These are phyloP conservation scores for Albifimbria verrucaria DNA, from an alignment of 2,329 filamentous ascomycete genomes.

Conservation along the genomic window DNA sequence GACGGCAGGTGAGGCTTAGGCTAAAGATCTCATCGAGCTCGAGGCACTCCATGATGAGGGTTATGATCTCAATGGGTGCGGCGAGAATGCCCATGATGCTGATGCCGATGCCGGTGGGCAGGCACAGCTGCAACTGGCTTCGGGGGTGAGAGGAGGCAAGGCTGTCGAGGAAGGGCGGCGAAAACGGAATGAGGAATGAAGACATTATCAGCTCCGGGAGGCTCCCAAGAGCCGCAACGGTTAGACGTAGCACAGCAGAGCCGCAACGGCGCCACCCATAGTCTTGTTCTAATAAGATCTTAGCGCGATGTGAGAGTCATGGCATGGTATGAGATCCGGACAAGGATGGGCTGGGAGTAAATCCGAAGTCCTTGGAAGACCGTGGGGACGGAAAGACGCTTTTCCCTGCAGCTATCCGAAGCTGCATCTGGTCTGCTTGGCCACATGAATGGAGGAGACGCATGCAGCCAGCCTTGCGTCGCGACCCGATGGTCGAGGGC, in stretches of 20 bases:
- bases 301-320: background rate
- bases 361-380: background rate
- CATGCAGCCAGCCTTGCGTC: no score
- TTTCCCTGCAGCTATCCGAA: no score
- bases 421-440: no score
- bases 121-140: background rate
- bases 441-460: no score
- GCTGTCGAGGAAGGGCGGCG: background rate
- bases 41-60: slow-evolving; percentile 52
- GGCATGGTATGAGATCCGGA: background rate
- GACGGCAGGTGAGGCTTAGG: slow-evolving; percentile 49
- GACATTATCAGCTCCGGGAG: background rate
- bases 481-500: no score
- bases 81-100: slow-evolving; percentile 35
- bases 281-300: background rate
- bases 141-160: background rate
- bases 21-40: slow-evolving; percentile 56
- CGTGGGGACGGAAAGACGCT: no score
- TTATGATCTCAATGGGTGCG: slow-evolving; percentile 64
- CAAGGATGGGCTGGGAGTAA: no score
- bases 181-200: background rate
- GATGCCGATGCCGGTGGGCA: background rate
- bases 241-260: background rate
- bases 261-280: background rate
- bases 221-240: background rate